phyloP scores from a whole-genome alignment of 2,329 filamentous ascomycete species.

The Anthostomella pinea region DNA sequence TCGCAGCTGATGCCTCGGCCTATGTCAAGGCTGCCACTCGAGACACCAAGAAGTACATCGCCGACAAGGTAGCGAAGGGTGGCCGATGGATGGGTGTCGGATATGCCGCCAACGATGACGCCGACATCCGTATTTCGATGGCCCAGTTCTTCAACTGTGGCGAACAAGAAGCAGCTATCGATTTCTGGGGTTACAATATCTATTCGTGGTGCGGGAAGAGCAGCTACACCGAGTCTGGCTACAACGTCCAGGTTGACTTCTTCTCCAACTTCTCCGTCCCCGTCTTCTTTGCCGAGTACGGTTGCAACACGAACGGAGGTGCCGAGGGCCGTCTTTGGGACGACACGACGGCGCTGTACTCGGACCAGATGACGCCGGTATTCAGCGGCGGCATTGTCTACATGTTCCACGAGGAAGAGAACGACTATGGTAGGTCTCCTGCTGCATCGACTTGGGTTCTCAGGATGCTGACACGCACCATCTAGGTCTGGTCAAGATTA shows the following conservation, averaged over 20 bases:
- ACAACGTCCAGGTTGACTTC: conserved; percentile 66
- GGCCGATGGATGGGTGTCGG: conserved; percentile 72
- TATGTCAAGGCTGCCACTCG: conserved; percentile 81
- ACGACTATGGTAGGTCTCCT: conserved; percentile 64
- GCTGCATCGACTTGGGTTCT: no score
- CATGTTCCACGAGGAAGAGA: conserved; percentile 77
- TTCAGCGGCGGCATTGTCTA: conserved; percentile 82
- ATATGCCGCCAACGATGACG: conserved; percentile 77
- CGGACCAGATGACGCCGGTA: conserved; percentile 64
- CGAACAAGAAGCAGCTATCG: conserved; percentile 55
- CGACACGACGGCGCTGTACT: conserved; percentile 67
- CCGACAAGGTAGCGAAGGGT: conserved; percentile 48
- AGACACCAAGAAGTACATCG: conserved; percentile 78
- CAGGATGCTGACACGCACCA: background rate
- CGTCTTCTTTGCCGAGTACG: conserved; percentile 80
- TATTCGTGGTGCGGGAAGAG: conserved; percentile 80
- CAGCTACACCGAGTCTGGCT: conserved; percentile 64
- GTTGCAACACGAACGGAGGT: conserved; percentile 60
- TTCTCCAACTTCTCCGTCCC: conserved; percentile 72
- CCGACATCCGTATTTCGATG: conserved; percentile 65
- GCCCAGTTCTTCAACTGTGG: conserved; percentile 78
- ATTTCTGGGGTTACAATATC: conserved; percentile 88
- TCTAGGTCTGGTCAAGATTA: conserved; percentile 50
- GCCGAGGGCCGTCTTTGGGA: conserved; percentile 63
- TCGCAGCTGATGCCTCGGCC: conserved; percentile 58